Evolutionary conservation across 257 asterid genomes (phyloP).

Genomic region (Primulina huaijiensis): DNA sequence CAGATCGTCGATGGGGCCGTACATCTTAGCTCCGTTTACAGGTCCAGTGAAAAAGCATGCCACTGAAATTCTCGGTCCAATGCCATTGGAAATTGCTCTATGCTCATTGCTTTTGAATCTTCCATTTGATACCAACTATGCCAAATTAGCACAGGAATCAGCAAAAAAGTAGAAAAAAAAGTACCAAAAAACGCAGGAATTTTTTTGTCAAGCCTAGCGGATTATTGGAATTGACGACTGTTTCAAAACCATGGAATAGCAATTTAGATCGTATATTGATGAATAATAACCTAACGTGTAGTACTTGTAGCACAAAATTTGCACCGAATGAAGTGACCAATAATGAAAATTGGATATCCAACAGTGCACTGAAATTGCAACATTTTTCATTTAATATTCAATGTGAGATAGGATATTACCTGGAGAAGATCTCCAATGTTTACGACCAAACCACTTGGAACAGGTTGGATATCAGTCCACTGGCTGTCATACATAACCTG

Average conservation of each 20-base stretch:
- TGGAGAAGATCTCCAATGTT: conserved; percentile 40
- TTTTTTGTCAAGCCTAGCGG: background rate
- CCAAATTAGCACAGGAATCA: background rate
- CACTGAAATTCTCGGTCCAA: conserved; percentile 51
- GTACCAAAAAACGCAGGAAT: background rate
- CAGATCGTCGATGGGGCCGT: conserved; percentile 48
- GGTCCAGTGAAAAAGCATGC: conserved; percentile 38
- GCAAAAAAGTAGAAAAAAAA: background rate
- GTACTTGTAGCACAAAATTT: conserved; percentile 3
- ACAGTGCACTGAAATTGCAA: background rate
- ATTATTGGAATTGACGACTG: background rate
- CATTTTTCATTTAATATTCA: background rate
- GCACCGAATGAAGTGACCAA: background rate
- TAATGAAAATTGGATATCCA: background rate
- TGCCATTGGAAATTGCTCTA: conserved; percentile 33
- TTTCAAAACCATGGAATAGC: no score
- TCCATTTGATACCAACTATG: conserved; percentile 46
- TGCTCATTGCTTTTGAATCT: conserved; percentile 39
- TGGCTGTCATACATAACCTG: conserved; percentile 30
- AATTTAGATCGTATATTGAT: no score
- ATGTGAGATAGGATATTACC: conserved; percentile 23
- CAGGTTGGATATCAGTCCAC: conserved; percentile 34
- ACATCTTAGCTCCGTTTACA: conserved; percentile 13
- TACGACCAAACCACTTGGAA: conserved; percentile 28
- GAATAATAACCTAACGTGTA: background rate